Percentiles rank a stretch among this genome's conserved stretches.
Conservation (phyloP, 2,329 filamentous ascomycete genomes). For the Verruconis gallopava region DNA sequence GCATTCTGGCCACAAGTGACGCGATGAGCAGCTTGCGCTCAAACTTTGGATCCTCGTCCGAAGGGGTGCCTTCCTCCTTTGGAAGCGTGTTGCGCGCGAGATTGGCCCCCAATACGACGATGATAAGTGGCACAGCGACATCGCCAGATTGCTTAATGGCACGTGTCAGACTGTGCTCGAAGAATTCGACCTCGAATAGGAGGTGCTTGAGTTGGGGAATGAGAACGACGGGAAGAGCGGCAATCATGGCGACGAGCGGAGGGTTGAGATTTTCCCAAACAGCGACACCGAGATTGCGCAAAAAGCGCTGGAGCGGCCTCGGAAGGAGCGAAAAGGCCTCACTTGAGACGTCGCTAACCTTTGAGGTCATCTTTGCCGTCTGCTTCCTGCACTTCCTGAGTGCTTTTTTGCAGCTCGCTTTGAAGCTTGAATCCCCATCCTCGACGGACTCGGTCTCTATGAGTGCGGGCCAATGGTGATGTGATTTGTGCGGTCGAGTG, state of each 20-base stretch:
- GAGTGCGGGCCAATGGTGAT: slow-evolving; percentile 16
- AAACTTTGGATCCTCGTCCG: slow-evolving; percentile 55
- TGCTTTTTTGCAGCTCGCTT: not conserved
- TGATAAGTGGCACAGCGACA: slow-evolving; percentile 86
- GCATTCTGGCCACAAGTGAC: slow-evolving; percentile 77
- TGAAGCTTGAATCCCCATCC: slow-evolving; percentile 10
- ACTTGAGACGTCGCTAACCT: not conserved
- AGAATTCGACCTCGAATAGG: slow-evolving; percentile 82
- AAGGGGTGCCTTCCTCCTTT: slow-evolving; percentile 45
- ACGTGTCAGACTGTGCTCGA: slow-evolving; percentile 81
- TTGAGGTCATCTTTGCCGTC: not conserved
- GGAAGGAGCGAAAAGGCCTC: slow-evolving; percentile 3
- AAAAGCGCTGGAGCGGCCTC: slow-evolving; percentile 34
- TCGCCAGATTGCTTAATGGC: slow-evolving; percentile 75
- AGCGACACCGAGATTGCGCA: slow-evolving; percentile 44
- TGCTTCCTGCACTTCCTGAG: not conserved
- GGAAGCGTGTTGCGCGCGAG: slow-evolving; percentile 82
- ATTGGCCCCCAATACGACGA: slow-evolving; percentile 91
- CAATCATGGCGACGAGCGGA: slow-evolving; percentile 91
- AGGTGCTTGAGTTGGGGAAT: slow-evolving; percentile 67
- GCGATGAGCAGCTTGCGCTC: slow-evolving; percentile 73
- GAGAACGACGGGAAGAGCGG: slow-evolving; percentile 81
- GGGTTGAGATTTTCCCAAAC: slow-evolving; percentile 93
- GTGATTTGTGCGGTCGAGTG: slow-evolving; percentile 37
- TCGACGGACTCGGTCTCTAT: too few relatives aligned